Base-by-base conservation (phyloP, 23 red algal genomes). In the Pyropia haitanensis region DNA sequence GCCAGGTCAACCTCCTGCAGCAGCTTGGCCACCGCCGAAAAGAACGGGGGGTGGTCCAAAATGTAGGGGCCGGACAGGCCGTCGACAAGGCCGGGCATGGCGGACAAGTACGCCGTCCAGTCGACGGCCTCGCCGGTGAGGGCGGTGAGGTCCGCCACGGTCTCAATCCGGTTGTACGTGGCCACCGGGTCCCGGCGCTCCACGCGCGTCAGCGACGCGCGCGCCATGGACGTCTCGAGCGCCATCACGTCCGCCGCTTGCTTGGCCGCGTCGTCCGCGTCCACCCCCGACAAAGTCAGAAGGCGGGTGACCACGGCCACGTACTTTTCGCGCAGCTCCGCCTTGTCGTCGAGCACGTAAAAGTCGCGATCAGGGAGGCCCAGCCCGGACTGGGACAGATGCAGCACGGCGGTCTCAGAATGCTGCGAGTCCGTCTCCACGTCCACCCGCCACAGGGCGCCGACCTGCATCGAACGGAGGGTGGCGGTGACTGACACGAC, bases 281-380 rank as follows among this genome's bases (percentile, higher is more conserved):
- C 48, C 27, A 76, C 50, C 9, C 75, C 77, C 32, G 23, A 57
- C 0, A 88, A 22, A 18, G 28, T 15, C n/a, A 88, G 44, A 64
- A 95, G 80, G 7, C 70, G 64, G 8, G 56, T 63, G 1, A 86
- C 73, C 63, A 83, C 68, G 16, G 48, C 49, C 29, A 83, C 53
- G 71, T 89, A 85, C 65, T 96, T 79, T 4, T 85, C 74, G 3
- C 76, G 77, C 58, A 82, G 70, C 16, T 76, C 62, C 14, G 73
- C 52, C 68, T 85, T 71, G 65, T 88, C 71, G 18, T 61, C 24
- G 33, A 60, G 51, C 30, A 85, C 59, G 59, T 96, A 96, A 66
- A 87, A 96, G 60, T 89, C 84, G 19, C 83, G 65, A 5, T 85
- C 80, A 2, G 83, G 83, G 18, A 96, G 81, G 27, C 84, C 84